Evolutionary conservation across 345 rosid species (phyloP).

Genomic region (Mercurialis annua): DNA sequence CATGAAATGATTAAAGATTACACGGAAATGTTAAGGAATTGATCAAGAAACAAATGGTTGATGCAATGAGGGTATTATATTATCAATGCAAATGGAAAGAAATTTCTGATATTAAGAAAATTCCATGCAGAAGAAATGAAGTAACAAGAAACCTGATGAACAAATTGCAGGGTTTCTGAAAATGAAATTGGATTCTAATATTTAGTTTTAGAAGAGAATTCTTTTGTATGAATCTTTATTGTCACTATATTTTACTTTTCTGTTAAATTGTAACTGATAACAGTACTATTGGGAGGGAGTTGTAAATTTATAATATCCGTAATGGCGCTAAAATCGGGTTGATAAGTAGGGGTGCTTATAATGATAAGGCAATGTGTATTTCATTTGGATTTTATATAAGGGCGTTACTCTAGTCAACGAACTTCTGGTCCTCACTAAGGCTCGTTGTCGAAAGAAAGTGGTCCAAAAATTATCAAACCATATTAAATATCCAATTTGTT

Average conservation of each 20-base stretch:
- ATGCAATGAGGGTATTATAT: no score
- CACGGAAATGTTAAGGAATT: no score
- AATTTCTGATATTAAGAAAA: background rate
- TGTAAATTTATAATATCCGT: background rate
- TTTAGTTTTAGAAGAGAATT: background rate
- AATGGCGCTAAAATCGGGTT: background rate
- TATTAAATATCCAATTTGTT: no score
- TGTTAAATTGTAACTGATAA: background rate
- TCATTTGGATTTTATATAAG: background rate
- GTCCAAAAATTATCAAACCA: no score
- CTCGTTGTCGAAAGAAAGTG: background rate
- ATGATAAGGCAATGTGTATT: background rate
- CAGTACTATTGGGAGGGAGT: background rate
- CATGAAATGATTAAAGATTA: no score
- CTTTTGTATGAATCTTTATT: background rate
- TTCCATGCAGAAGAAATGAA: background rate
- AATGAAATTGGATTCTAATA: background rate
- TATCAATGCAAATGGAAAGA: background rate
- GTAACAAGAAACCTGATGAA: background rate
- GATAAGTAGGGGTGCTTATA: background rate
- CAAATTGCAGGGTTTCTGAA: background rate
- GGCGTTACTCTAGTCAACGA: background rate
- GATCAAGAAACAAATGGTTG: no score
- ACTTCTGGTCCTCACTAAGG: background rate
- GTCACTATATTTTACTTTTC: background rate